Evolutionary conservation across 768 basidiomycete genomes (phyloP), one percentile per base, ranked within the genome.

Genomic region (Lentinula lateritia): DNA sequence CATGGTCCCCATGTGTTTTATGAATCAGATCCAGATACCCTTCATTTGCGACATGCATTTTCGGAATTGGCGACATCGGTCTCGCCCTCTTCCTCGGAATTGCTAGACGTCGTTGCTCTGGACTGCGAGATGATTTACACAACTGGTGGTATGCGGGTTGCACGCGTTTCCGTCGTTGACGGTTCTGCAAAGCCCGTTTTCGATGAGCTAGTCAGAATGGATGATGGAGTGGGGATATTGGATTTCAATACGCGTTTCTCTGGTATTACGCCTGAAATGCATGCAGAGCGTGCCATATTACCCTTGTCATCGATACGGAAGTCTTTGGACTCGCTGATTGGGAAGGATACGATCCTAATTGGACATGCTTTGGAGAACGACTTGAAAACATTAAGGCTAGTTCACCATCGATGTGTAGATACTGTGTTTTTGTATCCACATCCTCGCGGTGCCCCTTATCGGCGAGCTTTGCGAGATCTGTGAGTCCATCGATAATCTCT

Each of bases 51-150:
- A 16, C 85, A 92, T 60, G 72, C 88, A 0, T 97, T 95, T 73
- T 84, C 93, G 50, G 72, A 67, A 74, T 80, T 20, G 46, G 58
- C 54, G 10, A 43, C 56, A 18, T 50, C 63, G 46, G 43, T 60
- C 60, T 13, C 57, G n/a, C 23, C 48, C 52, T 35, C 62, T 7
- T 64, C 72, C 46, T 36, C 67, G 10, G 50, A 67, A 1, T 76
- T 82, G 1, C 74, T 93, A 50, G 91, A 95, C 61, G 83, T 98
- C 4, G 91, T 88, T 5, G 93, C 93, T 0, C 77, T 98, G 54
- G 97, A 99, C 71, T 98, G 97, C 69, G 97, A 99, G 74, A 94
- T 98, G 92, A 80, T 98, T 8, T 94, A 95, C 75, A 91, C 93
- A 0, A 98, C 95, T 0, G 92, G 90, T 5, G 97, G 97, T 0